phyloP scores from a whole-genome alignment of 176 grass and related monocot species.

The Triticum timopheevii region DNA sequence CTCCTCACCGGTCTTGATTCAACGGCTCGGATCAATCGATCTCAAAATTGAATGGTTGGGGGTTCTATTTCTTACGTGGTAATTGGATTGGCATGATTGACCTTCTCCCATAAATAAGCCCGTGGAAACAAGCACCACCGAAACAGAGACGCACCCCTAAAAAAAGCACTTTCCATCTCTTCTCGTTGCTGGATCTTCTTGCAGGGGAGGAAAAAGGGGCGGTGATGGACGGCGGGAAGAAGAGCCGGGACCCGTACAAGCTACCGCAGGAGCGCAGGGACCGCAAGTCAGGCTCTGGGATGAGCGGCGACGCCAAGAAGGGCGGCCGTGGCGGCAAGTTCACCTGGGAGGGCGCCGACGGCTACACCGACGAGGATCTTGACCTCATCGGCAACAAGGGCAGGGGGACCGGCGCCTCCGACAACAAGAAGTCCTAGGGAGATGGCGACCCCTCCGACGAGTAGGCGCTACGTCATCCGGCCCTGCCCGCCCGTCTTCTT shows the following conservation, averaged over 20 bases:
- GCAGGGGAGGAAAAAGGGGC: not conserved
- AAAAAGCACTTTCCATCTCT: not conserved
- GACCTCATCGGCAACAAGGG: conserved; percentile 16
- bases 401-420: not conserved
- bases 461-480: not conserved
- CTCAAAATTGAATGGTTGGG: no score
- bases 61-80: no score
- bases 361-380: conserved; percentile 50
- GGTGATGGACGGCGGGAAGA: conserved; percentile 68
- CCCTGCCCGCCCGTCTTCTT: not conserved
- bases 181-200: not conserved
- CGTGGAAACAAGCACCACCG: conserved; percentile 12
- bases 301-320: conserved; percentile 87
- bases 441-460: not conserved
- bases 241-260: conserved; percentile 36
- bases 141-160: not conserved
- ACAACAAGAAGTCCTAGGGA: not conserved
- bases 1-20: no score
- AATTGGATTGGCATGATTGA: not conserved
- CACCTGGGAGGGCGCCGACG: conserved; percentile 81
- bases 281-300: conserved; percentile 69
- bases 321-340: conserved; percentile 94
- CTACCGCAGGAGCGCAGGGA: conserved; percentile 52
- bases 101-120: not conserved
- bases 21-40: no score